Conservation (phyloP, 176 grass and related monocot genomes). For the Oryza longistaminata region DNA sequence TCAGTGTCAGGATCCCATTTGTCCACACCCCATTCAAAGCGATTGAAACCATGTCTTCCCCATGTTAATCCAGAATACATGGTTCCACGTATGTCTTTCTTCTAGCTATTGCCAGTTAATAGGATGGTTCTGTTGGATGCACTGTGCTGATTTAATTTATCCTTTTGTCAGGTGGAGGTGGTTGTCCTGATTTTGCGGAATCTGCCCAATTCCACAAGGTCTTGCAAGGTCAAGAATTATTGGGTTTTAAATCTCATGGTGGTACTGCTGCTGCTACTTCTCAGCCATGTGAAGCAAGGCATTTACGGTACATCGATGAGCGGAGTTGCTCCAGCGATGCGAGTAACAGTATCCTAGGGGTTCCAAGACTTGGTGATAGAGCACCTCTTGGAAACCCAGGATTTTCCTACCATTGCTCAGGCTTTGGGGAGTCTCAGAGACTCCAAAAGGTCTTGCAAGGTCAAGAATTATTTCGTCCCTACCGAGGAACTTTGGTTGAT, state of each 20-base stretch:
- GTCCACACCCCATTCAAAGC: constrained; percentile 52
- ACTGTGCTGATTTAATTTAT: background rate
- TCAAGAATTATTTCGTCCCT: constrained; percentile 89
- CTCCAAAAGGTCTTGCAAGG: constrained; percentile 99
- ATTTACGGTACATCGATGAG: constrained; percentile 54
- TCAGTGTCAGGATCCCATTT: constrained; percentile 58
- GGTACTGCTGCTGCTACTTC: constrained; percentile 56
- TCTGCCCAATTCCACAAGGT: constrained; percentile 92
- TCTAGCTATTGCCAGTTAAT: background rate
- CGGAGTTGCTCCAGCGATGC: constrained; percentile 49
- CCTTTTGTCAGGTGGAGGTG: constrained; percentile 60
- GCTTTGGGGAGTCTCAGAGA: constrained; percentile 85
- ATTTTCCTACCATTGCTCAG: constrained; percentile 62
- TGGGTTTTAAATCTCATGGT: constrained; percentile 58
- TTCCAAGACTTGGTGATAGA: constrained; percentile 54
- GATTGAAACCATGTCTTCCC: constrained; percentile 64
- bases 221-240: constrained; percentile 99
- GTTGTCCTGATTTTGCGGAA: constrained; percentile 62
- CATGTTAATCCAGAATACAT: constrained; percentile 52
- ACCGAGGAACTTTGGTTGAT: constrained; percentile 51
- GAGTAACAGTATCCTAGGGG: constrained; percentile 43
- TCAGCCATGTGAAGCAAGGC: constrained; percentile 53
- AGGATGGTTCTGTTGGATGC: background rate
- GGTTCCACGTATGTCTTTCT: constrained; percentile 55
- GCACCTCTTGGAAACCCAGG: constrained; percentile 49